Evolutionary conservation across 495 filamentous ascomycete species (phyloP).

Genomic region (Beverwykella pulmonaria): DNA sequence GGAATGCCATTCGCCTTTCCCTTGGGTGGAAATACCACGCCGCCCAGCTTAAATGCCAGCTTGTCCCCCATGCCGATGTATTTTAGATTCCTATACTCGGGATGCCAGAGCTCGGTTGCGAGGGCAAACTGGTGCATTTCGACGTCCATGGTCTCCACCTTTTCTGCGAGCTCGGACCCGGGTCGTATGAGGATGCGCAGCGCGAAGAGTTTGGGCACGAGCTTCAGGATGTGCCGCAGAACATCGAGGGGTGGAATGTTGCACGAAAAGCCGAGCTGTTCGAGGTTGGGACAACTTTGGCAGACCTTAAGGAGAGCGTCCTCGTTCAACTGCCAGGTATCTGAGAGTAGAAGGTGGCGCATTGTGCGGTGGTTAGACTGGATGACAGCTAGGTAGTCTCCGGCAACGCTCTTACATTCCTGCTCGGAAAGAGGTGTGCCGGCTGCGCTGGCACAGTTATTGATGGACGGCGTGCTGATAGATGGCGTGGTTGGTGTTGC

Average conservation of each 20-base stretch:
- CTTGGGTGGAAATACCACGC: slow-evolving; percentile 19
- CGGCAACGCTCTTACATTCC: slow-evolving; percentile 32
- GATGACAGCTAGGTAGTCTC: slow-evolving; percentile 43
- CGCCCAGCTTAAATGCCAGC: slow-evolving; percentile 39
- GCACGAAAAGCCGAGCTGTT: slow-evolving; percentile 52
- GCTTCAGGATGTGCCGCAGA: slow-evolving; percentile 38
- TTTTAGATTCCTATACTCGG: slow-evolving; percentile 36
- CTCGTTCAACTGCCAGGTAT: slow-evolving; percentile 58
- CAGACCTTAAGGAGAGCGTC: slow-evolving; percentile 56
- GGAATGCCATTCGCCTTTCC: slow-evolving; percentile 3
- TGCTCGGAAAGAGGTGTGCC: slow-evolving; percentile 20
- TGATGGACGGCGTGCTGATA: slow-evolving; percentile 13
- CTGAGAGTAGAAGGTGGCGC: slow-evolving; percentile 59
- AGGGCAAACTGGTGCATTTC: slow-evolving; percentile 39
- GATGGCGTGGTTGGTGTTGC: slow-evolving; percentile 25
- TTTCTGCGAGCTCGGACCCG: slow-evolving; percentile 26
- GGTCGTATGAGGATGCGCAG: slow-evolving; percentile 41
- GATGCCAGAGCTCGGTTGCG: slow-evolving; percentile 29
- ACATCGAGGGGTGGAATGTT: slow-evolving; percentile 13
- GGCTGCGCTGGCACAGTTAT: slow-evolving; percentile 3
- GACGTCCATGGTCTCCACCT: slow-evolving; percentile 31
- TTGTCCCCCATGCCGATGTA: slow-evolving; percentile 43
- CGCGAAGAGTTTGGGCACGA: slow-evolving; percentile 42
- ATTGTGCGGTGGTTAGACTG: slow-evolving; percentile 53
- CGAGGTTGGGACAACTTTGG: slow-evolving; percentile 59